Evolutionary conservation across 2,329 filamentous ascomycete species (phyloP).

Genomic region (Trichoderma lentiforme): DNA sequence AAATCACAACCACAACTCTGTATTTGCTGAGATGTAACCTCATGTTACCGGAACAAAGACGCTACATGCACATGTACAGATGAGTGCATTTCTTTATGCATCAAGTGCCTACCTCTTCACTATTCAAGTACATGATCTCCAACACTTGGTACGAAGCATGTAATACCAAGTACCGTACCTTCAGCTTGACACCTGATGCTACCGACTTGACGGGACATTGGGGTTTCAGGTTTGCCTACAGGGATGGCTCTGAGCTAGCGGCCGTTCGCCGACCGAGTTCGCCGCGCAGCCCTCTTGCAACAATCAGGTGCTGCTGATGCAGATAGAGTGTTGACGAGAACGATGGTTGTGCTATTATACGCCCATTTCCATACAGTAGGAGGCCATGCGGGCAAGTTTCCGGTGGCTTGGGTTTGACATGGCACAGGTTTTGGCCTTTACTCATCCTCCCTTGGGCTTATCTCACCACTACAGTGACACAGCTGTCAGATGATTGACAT

Average conservation of each 20-base stretch:
- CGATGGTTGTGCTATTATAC: background rate
- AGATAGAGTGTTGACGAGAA: background rate
- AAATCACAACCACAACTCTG: background rate
- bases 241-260: background rate
- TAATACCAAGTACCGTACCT: background rate
- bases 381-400: background rate
- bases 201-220: background rate
- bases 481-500: conserved; percentile 7
- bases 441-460: background rate
- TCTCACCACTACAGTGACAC: background rate
- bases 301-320: background rate
- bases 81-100: background rate
- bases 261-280: background rate
- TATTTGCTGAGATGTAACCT: background rate
- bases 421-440: background rate
- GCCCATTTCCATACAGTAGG: background rate
- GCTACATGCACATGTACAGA: background rate
- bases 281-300: background rate
- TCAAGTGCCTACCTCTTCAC: background rate
- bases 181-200: background rate
- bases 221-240: background rate
- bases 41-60: background rate
- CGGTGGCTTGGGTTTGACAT: background rate
- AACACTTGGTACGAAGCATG: background rate
- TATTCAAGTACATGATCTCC: background rate